A percentile compares a stretch with the other conserved stretches of the same genome.
Conservation (phyloP, 495 filamentous ascomycete species). For the Aspergillus affinis region DNA sequence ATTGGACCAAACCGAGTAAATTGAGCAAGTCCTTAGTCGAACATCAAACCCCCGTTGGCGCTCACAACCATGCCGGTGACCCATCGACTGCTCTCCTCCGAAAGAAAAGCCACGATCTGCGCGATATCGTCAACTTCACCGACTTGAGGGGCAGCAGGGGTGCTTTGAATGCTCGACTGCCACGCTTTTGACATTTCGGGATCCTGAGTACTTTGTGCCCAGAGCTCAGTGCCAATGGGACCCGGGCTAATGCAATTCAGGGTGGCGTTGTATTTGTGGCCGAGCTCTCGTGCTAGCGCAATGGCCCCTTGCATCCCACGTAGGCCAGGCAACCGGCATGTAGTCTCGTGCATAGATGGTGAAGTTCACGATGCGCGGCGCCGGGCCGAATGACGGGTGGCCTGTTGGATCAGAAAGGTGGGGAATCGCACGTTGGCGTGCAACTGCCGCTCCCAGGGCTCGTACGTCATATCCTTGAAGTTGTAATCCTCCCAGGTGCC, state of each 20-base stretch:
- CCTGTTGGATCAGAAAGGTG: constrained; percentile 40
- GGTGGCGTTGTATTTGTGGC: constrained; percentile 33
- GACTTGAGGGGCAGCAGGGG: constrained; percentile 42
- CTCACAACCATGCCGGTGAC: constrained; percentile 56
- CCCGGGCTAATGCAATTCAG: constrained; percentile 46
- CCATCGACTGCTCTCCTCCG: constrained; percentile 49
- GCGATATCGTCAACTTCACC: constrained; percentile 61
- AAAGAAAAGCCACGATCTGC: constrained; percentile 51
- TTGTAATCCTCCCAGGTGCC: constrained; percentile 9
- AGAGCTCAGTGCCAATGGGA: constrained; percentile 38
- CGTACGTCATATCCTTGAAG: constrained; percentile 1
- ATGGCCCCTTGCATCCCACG: constrained; percentile 45
- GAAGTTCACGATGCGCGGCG: constrained; percentile 56
- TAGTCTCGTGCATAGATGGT: constrained; percentile 42
- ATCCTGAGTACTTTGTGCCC: constrained; percentile 27
- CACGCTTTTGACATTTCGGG: constrained; percentile 19
- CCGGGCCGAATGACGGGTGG: constrained; percentile 42
- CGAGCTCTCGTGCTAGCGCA: constrained; percentile 43
- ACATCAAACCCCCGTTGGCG: constrained; percentile 51
- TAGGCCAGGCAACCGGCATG: constrained; percentile 37
- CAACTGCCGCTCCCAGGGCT: constrained; percentile 1
- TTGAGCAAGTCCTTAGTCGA: no score
- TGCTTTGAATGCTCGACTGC: constrained; percentile 31
- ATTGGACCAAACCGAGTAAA: no score
- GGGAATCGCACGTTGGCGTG: constrained; percentile 35